These are phyloP conservation scores for Rhodotorula sp. DNA, from an alignment of 1,284 basidiomycete species.

Conservation along the genomic window DNA sequence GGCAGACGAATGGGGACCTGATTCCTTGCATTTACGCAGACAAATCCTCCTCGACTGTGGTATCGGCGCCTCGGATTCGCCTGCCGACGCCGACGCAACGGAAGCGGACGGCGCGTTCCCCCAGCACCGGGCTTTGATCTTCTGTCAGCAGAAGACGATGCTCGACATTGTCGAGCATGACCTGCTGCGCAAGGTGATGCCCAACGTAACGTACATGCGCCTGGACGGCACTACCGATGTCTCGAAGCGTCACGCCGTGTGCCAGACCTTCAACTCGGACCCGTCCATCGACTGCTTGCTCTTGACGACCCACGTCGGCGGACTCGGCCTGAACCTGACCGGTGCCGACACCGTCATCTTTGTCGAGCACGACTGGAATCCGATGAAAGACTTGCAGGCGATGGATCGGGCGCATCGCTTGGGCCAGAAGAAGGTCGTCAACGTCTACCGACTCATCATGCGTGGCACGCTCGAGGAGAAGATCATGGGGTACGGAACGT, in stretches of 20 bases:
- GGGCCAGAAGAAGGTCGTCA: conserved; percentile 98
- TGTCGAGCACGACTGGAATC: conserved; percentile 99
- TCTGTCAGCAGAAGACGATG: conserved; percentile 99
- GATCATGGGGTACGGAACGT: conserved; percentile 78
- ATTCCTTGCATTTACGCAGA: conserved; percentile 53
- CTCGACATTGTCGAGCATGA: conserved; percentile 95
- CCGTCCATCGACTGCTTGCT: conserved; percentile 96
- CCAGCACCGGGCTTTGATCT: conserved; percentile 96
- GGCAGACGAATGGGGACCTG: background rate
- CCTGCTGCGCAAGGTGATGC: conserved; percentile 88
- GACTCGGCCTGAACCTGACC: conserved; percentile 91
- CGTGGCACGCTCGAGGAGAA: conserved; percentile 97
- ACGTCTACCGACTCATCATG: conserved; percentile 96
- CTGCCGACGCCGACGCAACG: conserved; percentile 48
- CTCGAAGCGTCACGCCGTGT: conserved; percentile 87
- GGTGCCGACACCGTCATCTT: conserved; percentile 99
- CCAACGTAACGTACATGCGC: conserved; percentile 95
- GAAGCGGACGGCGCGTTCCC: conserved; percentile 53
- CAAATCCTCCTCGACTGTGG: conserved; percentile 94
- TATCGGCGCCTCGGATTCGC: conserved; percentile 65
- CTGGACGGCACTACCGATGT: conserved; percentile 88
- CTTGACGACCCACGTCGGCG: conserved; percentile 94
- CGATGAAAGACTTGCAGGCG: conserved; percentile 98
- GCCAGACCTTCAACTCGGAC: conserved; percentile 97
- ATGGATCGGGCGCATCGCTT: conserved; percentile 99